Evolutionary conservation across 345 rosid species (phyloP), one percentile per base, ranked within the genome.

Genomic region (Brassica cretica): DNA sequence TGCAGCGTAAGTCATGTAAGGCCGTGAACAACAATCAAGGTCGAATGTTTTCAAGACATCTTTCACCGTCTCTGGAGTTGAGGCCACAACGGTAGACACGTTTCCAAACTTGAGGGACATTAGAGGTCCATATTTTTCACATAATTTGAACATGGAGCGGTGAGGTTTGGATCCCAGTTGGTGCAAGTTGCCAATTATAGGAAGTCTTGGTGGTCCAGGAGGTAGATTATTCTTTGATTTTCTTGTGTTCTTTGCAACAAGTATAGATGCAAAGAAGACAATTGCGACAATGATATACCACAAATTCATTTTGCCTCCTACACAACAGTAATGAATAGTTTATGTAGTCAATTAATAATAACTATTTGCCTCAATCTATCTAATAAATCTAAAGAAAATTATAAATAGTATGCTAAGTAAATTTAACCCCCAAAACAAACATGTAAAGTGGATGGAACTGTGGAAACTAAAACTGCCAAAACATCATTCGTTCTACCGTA

Each of bases 171-270:
- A 39, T 44, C 88, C 88, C 1, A 88, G 51, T 60, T 78, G 85
- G 60, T 83, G 86, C 51, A 88, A 73, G 80, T 84, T 86, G 2
- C 86, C 88, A 4, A 84, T 2, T 18, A 88, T 24, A 5, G 87
- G 89, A 35, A 87, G 81, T 77, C 60, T 69, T 12, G 74, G 80
- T 12, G 88, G 89, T 25, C 82, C 82, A 0, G 87, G 79, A 12
- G 81, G 86, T 33, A 81, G 76, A 46, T 72, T 78, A 12, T 5
- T 78, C 70, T 0, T 77, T 25, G 30, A 4, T 63, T 37, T 70
- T 64, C 30, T 35, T 2, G 29, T 55, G 16, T 73, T 70, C 75
- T 76, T 76, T 51, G 62, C 75, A 9, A 70, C 37, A 9, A 76
- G 41, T 24, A 76, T 24, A 33, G 64, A 58, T 19, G 75, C 70